A percentile compares a stretch with the other conserved stretches of the same genome.
These are phyloP conservation scores for Mycena epipterygia DNA, from an alignment of 768 basidiomycete genomes.

Conservation along the genomic window DNA sequence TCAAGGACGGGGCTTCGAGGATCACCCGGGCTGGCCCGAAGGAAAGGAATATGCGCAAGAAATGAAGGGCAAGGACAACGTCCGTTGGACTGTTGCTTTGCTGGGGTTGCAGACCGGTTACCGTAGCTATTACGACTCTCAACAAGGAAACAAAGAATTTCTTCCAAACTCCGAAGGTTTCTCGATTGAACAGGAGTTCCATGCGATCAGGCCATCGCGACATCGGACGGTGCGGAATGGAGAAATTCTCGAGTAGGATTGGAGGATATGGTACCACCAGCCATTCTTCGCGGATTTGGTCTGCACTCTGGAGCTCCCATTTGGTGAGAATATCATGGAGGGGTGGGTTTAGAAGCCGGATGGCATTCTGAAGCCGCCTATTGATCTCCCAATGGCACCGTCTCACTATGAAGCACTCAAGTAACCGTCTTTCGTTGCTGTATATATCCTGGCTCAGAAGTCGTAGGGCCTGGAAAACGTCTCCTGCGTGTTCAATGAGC, in stretches of 20 bases:
- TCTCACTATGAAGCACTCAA: constrained; percentile 11
- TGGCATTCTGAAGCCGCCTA: neutral
- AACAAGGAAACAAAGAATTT: constrained; percentile 7
- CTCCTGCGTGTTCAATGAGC: constrained; percentile 31
- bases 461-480: constrained; percentile 26
- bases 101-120: neutral
- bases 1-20: neutral
- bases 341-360: constrained; percentile 2
- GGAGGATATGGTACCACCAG: constrained; percentile 10
- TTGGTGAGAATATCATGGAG: constrained; percentile 12
- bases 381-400: constrained; percentile 16
- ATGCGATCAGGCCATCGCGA: neutral
- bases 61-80: constrained; percentile 12
- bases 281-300: constrained; percentile 13
- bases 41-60: constrained; percentile 13
- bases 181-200: constrained; percentile 15
- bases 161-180: constrained; percentile 8
- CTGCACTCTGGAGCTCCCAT: constrained; percentile 10
- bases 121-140: neutral
- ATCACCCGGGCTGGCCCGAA: constrained; percentile 18
- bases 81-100: neutral
- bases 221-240: constrained; percentile 8
- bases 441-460: constrained; percentile 3
- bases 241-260: constrained; percentile 12
- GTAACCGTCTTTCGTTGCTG: neutral